Evolutionary conservation across 306 rosid genomes (phyloP).

Genomic region (Abrus precatorius): DNA sequence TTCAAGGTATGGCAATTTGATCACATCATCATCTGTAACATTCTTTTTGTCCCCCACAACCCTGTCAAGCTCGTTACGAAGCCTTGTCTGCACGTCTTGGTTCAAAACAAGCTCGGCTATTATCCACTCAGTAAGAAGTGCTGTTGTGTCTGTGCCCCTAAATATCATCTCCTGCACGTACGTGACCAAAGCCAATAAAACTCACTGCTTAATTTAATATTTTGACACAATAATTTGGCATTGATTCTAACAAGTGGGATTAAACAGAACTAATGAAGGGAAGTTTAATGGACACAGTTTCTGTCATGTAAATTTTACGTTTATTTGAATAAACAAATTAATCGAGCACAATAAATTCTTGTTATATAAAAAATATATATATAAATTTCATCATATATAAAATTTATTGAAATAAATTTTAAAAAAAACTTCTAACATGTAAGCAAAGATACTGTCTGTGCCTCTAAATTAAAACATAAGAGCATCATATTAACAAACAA

Average conservation of each 20-base stretch:
- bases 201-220: neutral
- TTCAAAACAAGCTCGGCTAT: conserved; percentile 62
- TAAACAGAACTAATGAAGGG: no score
- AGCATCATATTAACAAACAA: no score
- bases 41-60: conserved; percentile 44
- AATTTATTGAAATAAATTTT: no score
- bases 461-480: no score
- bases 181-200: neutral
- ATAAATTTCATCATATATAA: no score
- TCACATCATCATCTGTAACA: conserved; percentile 51
- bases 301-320: no score
- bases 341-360: no score
- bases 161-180: conserved; percentile 61
- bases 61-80: conserved; percentile 42
- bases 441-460: no score
- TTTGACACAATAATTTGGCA: neutral
- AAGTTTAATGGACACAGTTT: no score
- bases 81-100: conserved; percentile 47
- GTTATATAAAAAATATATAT: no score
- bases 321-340: no score
- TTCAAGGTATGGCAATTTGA: conserved; percentile 51
- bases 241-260: neutral
- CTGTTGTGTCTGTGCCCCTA: conserved; percentile 64
- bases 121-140: conserved; percentile 61
- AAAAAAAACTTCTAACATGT: no score